A percentile compares a stretch with the other conserved stretches of the same genome.
Conservation (phyloP, 306 rosid genomes). For the Fragaria nilgerrensis region DNA sequence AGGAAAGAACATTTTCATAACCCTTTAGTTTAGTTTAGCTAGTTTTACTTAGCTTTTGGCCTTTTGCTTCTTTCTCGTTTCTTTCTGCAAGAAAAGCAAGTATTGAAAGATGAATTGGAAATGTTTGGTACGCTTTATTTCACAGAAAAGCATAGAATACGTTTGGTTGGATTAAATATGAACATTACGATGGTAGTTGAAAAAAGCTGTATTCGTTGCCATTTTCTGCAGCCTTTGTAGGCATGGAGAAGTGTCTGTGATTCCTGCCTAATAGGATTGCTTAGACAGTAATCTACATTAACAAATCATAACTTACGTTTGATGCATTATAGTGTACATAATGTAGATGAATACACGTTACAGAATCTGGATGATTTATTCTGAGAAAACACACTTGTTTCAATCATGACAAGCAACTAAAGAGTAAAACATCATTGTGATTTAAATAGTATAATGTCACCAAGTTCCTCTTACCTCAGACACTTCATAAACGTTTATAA, state of each 20-base stretch:
- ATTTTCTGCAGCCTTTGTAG: not conserved
- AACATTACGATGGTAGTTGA: not conserved
- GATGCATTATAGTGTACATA: not conserved
- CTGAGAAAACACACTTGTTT: not conserved
- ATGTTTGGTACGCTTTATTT: not conserved
- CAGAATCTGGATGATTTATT: not conserved
- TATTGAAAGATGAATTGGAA: not conserved
- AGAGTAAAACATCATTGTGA: no score
- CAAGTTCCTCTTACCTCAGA: no score
- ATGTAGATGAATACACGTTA: not conserved
- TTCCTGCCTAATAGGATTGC: not conserved
- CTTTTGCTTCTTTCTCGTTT: not conserved
- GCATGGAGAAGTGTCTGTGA: not conserved
- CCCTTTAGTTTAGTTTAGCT: not conserved
- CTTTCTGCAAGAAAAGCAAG: not conserved
- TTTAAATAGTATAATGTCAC: no score
- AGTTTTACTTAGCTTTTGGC: not conserved
- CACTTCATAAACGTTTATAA: no score
- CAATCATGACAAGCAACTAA: not conserved
- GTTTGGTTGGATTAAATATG: not conserved
- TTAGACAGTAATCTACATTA: not conserved
- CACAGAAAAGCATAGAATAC: conserved; percentile 5
- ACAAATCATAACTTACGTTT: not conserved
- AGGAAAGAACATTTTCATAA: not conserved
- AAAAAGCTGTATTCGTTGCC: not conserved